Conservation (phyloP, 2,329 filamentous ascomycete genomes). For the Colletotrichum coccodes region DNA sequence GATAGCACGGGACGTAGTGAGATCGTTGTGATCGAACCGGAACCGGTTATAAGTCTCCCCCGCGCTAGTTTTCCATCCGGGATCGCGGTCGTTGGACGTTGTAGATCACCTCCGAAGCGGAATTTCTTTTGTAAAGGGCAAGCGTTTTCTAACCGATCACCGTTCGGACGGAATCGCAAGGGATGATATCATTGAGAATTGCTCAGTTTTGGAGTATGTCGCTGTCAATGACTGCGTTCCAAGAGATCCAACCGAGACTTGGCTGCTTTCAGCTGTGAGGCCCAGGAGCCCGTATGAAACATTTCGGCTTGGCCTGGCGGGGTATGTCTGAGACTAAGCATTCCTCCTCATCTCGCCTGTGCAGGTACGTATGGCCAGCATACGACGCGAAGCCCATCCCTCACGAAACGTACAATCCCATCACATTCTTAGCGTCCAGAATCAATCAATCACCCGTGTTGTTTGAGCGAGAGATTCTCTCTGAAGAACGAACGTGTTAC, state of each 20-base stretch:
- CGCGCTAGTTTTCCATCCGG: neutral
- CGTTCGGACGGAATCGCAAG: neutral
- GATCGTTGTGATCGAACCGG: neutral
- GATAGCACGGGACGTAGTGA: neutral
- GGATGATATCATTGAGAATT: neutral
- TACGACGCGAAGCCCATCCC: neutral
- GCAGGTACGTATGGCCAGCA: neutral
- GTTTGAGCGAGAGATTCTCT: neutral
- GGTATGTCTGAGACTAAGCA: neutral
- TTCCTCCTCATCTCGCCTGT: neutral
- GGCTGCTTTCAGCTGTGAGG: neutral
- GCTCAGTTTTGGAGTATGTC: neutral
- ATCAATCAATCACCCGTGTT: neutral
- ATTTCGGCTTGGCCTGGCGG: neutral
- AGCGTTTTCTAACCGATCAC: neutral
- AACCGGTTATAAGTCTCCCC: neutral
- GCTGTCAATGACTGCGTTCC: neutral
- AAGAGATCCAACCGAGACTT: neutral
- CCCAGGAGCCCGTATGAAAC: neutral
- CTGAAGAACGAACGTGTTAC: too few species aligned
- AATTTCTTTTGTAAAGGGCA: too few species aligned
- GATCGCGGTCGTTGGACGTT: neutral
- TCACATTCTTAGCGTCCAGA: neutral
- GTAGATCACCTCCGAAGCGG: neutral
- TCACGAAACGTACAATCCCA: neutral